Evolutionary conservation across 1,284 basidiomycete genomes (phyloP).

Genomic region (Chalciporus sp.): DNA sequence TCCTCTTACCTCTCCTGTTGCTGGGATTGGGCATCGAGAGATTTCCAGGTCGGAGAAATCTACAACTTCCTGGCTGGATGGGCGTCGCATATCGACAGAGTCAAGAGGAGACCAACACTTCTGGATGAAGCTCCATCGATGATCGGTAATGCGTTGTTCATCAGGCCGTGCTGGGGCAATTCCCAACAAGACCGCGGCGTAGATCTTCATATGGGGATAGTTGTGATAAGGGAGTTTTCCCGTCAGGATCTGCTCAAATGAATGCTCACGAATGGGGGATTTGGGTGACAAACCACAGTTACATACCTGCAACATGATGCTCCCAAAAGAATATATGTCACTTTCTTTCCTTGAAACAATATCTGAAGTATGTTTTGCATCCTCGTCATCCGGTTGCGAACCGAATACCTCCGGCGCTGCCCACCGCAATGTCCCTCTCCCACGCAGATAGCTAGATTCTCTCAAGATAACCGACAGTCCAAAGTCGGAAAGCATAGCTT

Average conservation of each 20-base stretch:
- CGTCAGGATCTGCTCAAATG: neutral
- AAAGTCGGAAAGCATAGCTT: conserved; percentile 32
- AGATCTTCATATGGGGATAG: neutral
- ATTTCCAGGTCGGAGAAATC: neutral
- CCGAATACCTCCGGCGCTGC: neutral
- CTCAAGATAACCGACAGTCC: conserved; percentile 28
- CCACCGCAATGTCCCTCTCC: neutral
- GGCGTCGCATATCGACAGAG: neutral
- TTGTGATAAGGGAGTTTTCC: neutral
- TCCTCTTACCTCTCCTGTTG: no score
- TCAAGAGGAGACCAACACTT: neutral
- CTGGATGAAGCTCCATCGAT: neutral
- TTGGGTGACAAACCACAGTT: neutral
- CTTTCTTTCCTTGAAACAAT: neutral
- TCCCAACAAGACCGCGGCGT: neutral
- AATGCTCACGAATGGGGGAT: neutral
- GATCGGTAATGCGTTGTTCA: neutral
- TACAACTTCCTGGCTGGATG: neutral
- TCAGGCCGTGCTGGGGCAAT: neutral
- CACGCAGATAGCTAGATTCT: neutral
- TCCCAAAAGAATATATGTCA: conserved; percentile 3
- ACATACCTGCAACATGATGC: conserved; percentile 3
- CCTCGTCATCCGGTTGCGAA: neutral
- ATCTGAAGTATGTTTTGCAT: neutral
- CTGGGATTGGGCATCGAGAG: neutral